A percentile compares a stretch with the other conserved stretches of the same genome.
These are phyloP conservation scores for Tetrahymena borealis DNA, from an alignment of 73 alveolate species.

Conservation along the genomic window DNA sequence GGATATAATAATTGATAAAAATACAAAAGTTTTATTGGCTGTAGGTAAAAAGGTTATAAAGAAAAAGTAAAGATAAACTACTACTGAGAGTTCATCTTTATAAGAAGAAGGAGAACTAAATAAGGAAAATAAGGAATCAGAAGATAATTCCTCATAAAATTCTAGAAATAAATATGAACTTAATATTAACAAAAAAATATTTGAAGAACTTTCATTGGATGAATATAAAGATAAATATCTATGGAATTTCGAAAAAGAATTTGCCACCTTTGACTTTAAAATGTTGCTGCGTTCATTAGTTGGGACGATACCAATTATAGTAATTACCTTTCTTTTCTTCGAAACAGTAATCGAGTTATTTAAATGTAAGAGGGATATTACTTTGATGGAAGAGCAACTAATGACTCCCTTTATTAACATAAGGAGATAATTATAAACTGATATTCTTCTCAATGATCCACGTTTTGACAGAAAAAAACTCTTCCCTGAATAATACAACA, in stretches of 20 bases:
- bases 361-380: not conserved
- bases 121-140: not conserved
- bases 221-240: conserved; percentile 25
- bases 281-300: not conserved
- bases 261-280: not conserved
- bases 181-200: conserved; percentile 1
- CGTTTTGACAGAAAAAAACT: not conserved
- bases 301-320: not conserved
- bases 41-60: conserved; percentile 12
- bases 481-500: not conserved
- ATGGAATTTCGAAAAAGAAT: conserved; percentile 21
- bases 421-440: not conserved
- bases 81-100: not conserved
- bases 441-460: not conserved
- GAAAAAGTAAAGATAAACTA: not conserved
- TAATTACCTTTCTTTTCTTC: not conserved
- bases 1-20: conserved; percentile 10
- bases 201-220: conserved; percentile 24
- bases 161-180: not conserved
- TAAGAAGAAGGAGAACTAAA: not conserved
- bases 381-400: conserved; percentile 8
- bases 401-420: not conserved
- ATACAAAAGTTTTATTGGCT: conserved; percentile 13
- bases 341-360: conserved; percentile 13
- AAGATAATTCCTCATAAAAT: not conserved